These are phyloP conservation scores for Globisporangium alternatum DNA, from an alignment of 352 stramenopile species.

Conservation along the genomic window DNA sequence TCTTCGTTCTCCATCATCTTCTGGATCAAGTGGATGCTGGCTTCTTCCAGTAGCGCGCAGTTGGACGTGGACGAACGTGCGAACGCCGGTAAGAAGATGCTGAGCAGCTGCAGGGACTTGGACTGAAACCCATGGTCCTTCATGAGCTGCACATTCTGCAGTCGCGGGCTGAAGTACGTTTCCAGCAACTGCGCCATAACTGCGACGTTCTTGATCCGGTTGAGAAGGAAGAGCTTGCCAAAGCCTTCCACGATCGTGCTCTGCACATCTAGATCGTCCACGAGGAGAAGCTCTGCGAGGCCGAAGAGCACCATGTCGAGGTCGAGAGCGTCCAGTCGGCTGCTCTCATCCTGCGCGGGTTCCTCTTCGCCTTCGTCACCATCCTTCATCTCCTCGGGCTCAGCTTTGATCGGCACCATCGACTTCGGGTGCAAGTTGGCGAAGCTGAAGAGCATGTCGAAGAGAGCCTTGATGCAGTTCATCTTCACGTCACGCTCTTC, in stretches of 20 bases:
- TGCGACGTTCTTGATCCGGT: constrained; percentile 58
- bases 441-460: constrained; percentile 70
- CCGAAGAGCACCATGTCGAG: constrained; percentile 61
- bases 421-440: constrained; percentile 51
- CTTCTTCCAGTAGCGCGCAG: constrained; percentile 64
- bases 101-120: constrained; percentile 63
- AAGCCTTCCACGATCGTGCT: constrained; percentile 77
- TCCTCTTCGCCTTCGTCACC: constrained; percentile 14
- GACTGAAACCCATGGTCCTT: constrained; percentile 62
- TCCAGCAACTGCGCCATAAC: constrained; percentile 68
- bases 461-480: constrained; percentile 68
- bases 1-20: constrained; percentile 55
- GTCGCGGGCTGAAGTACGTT: constrained; percentile 63
- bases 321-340: constrained; percentile 35
- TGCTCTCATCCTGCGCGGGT: neutral
- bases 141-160: constrained; percentile 50
- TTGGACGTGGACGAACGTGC: constrained; percentile 47
- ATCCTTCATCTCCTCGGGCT: constrained; percentile 23
- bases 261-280: constrained; percentile 70
- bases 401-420: constrained; percentile 33
- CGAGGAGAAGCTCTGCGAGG: constrained; percentile 44
- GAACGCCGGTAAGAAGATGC: constrained; percentile 75
- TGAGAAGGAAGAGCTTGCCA: constrained; percentile 69
- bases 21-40: constrained; percentile 56
- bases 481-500: constrained; percentile 78